These are phyloP conservation scores for Amanita rubescens DNA, from an alignment of 768 basidiomycete species.

Conservation along the genomic window DNA sequence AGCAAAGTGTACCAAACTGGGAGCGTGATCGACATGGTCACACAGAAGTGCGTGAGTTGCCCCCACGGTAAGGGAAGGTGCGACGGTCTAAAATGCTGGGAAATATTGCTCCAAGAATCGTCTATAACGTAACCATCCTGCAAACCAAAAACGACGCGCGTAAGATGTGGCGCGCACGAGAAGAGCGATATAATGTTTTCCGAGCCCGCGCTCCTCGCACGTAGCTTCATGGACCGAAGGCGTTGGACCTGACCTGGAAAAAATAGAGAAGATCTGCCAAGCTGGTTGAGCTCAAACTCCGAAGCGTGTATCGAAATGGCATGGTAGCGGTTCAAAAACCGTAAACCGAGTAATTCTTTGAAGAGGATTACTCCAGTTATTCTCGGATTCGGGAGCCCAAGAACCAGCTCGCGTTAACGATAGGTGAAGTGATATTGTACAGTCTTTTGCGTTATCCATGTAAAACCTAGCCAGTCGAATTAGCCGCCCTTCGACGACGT, in stretches of 20 bases:
- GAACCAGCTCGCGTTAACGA: not conserved
- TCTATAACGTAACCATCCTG: slow-evolving; percentile 3
- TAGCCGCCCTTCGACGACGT: not conserved
- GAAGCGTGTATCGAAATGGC: not conserved
- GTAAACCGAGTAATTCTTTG: not conserved
- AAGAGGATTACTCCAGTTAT: not conserved
- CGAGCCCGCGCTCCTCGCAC: not conserved
- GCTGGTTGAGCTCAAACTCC: not conserved
- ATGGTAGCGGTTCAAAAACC: not conserved
- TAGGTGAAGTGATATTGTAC: not conserved
- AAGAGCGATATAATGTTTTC: not conserved
- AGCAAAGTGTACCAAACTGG: not conserved
- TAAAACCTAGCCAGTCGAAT: not conserved
- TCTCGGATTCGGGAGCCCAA: slow-evolving; percentile 2
- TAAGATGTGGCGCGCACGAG: not conserved
- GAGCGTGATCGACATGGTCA: not conserved
- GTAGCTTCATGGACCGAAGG: not conserved
- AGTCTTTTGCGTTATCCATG: slow-evolving; percentile 1
- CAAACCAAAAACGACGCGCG: not conserved
- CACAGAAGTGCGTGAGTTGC: not conserved
- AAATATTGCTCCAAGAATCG: not conserved
- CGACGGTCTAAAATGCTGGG: not conserved
- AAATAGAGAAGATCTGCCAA: not conserved
- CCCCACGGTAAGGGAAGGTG: slow-evolving; percentile 4
- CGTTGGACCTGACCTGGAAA: not conserved